Base-by-base conservation (phyloP, 139 green algal genomes). In the Picochlorum sp. region DNA sequence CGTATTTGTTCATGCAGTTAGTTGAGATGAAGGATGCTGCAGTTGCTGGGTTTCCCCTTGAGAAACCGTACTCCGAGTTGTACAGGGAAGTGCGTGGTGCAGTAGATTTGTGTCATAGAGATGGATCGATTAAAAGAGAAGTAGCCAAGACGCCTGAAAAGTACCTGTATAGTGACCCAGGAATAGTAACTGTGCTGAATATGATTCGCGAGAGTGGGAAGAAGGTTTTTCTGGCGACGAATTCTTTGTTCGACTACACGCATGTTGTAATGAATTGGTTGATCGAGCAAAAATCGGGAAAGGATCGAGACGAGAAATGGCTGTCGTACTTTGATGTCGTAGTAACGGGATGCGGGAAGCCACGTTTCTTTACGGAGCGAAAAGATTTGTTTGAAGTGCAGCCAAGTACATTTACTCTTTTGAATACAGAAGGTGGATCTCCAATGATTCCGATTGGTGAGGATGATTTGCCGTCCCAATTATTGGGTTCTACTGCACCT, bases 211-310 rank as follows among this genome's bases (percentile, higher is more conserved):
- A 52, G 7, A 73, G 57, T 23, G 88, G 88, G 1, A 75, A 82
- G n/a, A 74, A 80, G 59, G 60, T 93, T 55, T 98, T 97, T 75
- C 72, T 98, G 49, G 87, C 91, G 59, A 98, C 92, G 67, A 98
- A 98, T 84, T 83, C 63, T 30, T 71, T 97, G 70, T 97, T 86
- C 85, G 92, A 98, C 81, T 97, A 96, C 88, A 96, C 92, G 13
- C 80, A 95, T 66, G 86, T 98, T n/a, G 90, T 97, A 21, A 98
- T 98, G 92, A 97, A 96, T 77, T 96, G 84, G 66, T 67, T 96
- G 23, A 37, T 91, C 15, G 45, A 31, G 30, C 71, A 70, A n/a
- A 71, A 69, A 9, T 65, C 67, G 18, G 72, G 75, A 28, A 37
- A 41, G 1, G 67, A 85, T 3, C 63, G 72, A 11, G 79, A 74